These are phyloP conservation scores for Cladosporium oxysporum DNA, from an alignment of 2,329 filamentous ascomycete genomes.

Conservation along the genomic window DNA sequence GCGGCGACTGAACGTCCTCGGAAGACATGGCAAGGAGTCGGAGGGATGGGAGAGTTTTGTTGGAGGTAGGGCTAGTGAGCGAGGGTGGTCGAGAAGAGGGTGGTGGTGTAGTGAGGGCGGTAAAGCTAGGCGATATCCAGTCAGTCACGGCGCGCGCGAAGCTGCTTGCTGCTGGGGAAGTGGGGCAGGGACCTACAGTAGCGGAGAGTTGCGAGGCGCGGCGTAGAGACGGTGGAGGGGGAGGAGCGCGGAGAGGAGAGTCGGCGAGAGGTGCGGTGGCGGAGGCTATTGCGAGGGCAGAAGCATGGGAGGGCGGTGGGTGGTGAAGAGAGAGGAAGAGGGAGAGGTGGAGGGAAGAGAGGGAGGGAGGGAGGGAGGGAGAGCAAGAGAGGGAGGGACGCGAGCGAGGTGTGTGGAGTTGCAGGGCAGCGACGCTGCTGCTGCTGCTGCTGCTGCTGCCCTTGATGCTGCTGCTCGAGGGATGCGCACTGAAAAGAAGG, in stretches of 20 bases:
- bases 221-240: constrained; percentile 12
- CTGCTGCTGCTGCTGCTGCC: neutral
- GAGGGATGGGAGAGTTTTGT: neutral
- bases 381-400: constrained; percentile 7
- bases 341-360: constrained; percentile 1
- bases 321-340: neutral
- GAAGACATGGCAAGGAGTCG: constrained; percentile 32
- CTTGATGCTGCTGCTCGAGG: neutral
- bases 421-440: neutral
- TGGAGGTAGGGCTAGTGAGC: constrained; percentile 11
- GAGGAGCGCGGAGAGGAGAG: neutral
- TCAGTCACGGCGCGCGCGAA: constrained; percentile 16
- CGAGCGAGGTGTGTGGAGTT: constrained; percentile 6
- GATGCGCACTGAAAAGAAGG: constrained; percentile 3
- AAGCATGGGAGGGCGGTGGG: neutral
- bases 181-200: constrained; percentile 15
- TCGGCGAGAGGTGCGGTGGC: constrained; percentile 6
- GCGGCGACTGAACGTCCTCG: constrained; percentile 31
- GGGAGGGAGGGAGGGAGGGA: neutral
- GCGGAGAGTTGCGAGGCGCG: constrained; percentile 7
- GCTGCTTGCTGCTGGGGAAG: constrained; percentile 17
- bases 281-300: neutral
- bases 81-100: neutral
- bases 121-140: constrained; percentile 10
- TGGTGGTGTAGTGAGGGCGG: constrained; percentile 8